These are phyloP conservation scores for Chara braunii DNA, from an alignment of 139 green algal species.

Conservation along the genomic window DNA sequence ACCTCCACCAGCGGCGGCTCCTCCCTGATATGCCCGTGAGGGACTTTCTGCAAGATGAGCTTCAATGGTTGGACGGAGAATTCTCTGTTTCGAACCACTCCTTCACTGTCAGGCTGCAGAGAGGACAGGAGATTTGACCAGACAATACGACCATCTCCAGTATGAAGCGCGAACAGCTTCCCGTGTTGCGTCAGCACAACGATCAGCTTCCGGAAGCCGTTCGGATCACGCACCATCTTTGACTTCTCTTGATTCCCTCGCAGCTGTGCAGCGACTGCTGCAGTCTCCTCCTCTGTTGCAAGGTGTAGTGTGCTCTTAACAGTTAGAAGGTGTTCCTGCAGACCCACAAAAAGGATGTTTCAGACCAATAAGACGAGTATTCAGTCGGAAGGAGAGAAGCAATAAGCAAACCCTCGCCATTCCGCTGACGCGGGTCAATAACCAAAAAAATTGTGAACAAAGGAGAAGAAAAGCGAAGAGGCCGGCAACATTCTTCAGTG, in stretches of 20 bases:
- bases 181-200: constrained; percentile 54
- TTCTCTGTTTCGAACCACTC: too few relatives aligned
- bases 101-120: too few relatives aligned
- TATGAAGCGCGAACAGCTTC: constrained; percentile 74
- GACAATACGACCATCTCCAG: constrained; percentile 71
- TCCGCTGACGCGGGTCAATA: too few relatives aligned
- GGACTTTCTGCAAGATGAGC: too few relatives aligned
- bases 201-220: constrained; percentile 70
- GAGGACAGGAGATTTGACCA: constrained; percentile 49
- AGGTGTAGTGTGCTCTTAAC: constrained; percentile 22
- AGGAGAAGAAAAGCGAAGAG: too few relatives aligned
- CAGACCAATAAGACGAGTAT: not conserved
- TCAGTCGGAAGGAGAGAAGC: not conserved
- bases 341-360: not conserved
- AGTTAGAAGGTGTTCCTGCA: constrained; percentile 12
- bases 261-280: not conserved
- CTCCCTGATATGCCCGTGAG: too few relatives aligned
- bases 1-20: too few relatives aligned
- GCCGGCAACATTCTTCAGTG: too few relatives aligned
- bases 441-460: too few relatives aligned
- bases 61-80: too few relatives aligned
- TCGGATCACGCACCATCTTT: constrained; percentile 49
- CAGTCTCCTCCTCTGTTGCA: constrained; percentile 7
- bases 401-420: too few relatives aligned
- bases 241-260: constrained; percentile 9